Evolutionary conservation across 2,329 filamentous ascomycete genomes (phyloP).

Genomic region (Arthroderma sp.): DNA sequence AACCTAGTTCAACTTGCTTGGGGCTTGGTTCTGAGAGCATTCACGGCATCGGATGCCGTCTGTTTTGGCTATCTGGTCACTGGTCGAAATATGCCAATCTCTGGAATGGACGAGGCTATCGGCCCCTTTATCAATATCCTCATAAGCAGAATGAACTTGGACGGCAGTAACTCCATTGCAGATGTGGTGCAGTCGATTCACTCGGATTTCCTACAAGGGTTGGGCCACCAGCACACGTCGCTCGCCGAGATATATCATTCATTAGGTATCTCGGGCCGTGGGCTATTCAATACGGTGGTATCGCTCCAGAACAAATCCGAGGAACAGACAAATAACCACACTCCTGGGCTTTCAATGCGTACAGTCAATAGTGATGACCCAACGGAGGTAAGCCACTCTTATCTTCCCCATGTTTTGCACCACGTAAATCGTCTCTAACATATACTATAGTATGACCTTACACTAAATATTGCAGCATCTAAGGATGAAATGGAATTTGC

Average conservation of each 20-base stretch:
- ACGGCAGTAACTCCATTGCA: not conserved
- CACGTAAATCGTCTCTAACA: too few species aligned
- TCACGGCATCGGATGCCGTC: slow-evolving; percentile 15
- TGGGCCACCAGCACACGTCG: not conserved
- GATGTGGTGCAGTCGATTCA: not conserved
- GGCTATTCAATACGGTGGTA: slow-evolving; percentile 34
- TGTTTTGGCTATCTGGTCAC: slow-evolving; percentile 22
- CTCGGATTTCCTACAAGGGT: not conserved
- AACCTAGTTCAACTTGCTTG: slow-evolving; percentile 18
- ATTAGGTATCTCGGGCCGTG: slow-evolving; percentile 25
- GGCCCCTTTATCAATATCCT: slow-evolving; percentile 29
- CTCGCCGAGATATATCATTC: slow-evolving; percentile 37
- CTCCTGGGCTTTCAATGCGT: slow-evolving; percentile 14
- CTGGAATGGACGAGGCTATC: slow-evolving; percentile 22
- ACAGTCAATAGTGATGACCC: not conserved
- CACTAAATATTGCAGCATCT: too few species aligned
- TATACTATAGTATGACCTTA: too few species aligned
- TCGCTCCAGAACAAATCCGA: not conserved
- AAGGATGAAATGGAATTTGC: too few species aligned
- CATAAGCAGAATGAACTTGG: slow-evolving; percentile 11
- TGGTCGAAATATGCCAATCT: slow-evolving; percentile 27
- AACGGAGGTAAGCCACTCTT: slow-evolving; percentile 32
- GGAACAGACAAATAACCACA: not conserved
- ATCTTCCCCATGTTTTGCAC: too few species aligned
- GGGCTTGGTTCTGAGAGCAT: slow-evolving; percentile 14